Conservation (phyloP, 768 basidiomycete genomes). For the Calocera cornea region DNA sequence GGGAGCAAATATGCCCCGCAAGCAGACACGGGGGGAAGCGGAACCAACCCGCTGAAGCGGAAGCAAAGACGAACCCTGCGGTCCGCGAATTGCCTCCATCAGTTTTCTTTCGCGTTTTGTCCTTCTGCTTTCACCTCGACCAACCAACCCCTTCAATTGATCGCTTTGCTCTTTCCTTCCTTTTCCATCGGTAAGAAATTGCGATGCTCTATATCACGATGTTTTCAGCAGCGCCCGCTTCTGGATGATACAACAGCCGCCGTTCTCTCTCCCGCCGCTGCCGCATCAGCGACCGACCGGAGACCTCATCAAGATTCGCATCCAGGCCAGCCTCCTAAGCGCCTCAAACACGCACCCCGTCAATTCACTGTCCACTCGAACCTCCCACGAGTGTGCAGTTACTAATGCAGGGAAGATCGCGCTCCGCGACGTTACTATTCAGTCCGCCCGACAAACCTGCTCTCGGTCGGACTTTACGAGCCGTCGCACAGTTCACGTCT, state of each 20-base stretch:
- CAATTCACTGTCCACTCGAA: constrained; percentile 1
- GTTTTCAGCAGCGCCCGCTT: too few species aligned
- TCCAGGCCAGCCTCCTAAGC: background rate
- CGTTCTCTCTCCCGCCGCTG: background rate
- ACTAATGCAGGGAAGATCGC: constrained; percentile 3
- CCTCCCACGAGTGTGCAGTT: constrained; percentile 1
- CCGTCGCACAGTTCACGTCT: background rate
- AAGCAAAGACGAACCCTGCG: too few species aligned
- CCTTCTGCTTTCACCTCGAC: too few species aligned
- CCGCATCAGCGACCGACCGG: too few species aligned
- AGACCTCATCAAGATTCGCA: too few species aligned
- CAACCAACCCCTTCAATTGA: background rate
- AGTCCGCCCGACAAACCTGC: background rate
- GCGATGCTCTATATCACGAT: too few species aligned
- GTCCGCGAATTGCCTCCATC: too few species aligned
- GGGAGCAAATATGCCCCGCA: too few species aligned
- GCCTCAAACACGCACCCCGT: background rate
- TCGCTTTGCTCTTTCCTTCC: background rate
- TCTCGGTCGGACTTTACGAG: constrained; percentile 5
- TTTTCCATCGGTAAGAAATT: background rate
- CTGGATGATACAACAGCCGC: too few species aligned
- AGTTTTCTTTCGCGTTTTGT: too few species aligned
- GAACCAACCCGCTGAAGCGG: too few species aligned
- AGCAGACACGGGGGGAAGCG: too few species aligned
- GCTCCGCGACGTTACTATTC: background rate